Conservation (phyloP, 129 eudicot genomes). For the Smallanthus sonchifolius region DNA sequence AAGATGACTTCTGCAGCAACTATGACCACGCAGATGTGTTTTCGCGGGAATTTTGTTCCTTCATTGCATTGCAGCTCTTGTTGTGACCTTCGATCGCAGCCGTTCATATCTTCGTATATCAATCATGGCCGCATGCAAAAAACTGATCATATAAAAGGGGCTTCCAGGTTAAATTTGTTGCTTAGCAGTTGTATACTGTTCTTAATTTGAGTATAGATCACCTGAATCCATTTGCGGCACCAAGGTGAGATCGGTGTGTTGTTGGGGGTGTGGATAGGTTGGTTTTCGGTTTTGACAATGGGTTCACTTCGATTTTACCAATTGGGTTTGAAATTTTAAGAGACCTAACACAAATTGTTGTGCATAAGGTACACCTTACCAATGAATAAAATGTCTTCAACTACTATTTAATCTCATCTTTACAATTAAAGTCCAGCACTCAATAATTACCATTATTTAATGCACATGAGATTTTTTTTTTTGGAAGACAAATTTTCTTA, state of each 20-base stretch:
- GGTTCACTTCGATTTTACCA: too few species aligned
- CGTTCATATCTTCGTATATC: slow-evolving; percentile 27
- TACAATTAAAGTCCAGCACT: too few species aligned
- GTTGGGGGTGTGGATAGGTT: background rate
- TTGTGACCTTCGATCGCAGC: slow-evolving; percentile 39
- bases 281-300: too few species aligned
- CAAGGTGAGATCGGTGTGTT: background rate
- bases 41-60: slow-evolving; percentile 54
- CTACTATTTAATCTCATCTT: too few species aligned
- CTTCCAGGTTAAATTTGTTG: slow-evolving; percentile 21
- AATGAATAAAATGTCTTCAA: too few species aligned
- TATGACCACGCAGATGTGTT: slow-evolving; percentile 48
- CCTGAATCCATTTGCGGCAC: background rate
- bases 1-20: slow-evolving; percentile 25
- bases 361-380: too few species aligned
- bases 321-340: too few species aligned
- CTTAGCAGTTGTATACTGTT: background rate
- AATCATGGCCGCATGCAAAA: slow-evolving; percentile 20
- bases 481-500: too few species aligned
- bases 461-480: too few species aligned
- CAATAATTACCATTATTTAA: too few species aligned
- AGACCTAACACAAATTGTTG: too few species aligned
- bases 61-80: slow-evolving; percentile 49
- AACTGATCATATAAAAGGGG: slow-evolving; percentile 11
- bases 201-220: slow-evolving; percentile 1